These are phyloP conservation scores for Tolypocladium album DNA, from an alignment of 2,329 filamentous ascomycete species.

Conservation along the genomic window DNA sequence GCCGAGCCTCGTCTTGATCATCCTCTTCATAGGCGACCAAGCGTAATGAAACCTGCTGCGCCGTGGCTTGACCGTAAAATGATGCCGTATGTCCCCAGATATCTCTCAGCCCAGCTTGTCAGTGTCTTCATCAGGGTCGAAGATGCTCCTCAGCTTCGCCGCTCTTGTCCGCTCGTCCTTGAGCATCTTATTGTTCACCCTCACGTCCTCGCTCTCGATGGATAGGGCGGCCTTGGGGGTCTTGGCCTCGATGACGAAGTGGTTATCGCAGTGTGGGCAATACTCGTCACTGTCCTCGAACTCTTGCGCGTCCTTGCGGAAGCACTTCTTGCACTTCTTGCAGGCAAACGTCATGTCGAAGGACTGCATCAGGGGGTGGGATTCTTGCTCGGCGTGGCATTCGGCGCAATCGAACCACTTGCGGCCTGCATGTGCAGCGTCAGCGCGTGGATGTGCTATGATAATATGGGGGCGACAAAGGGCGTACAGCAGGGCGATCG, in stretches of 20 bases:
- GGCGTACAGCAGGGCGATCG: constrained; percentile 85
- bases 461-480: not conserved
- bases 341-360: constrained; percentile 92
- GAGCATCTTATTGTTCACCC: constrained; percentile 81
- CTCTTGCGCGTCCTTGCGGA: constrained; percentile 84
- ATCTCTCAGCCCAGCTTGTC: constrained; percentile 59
- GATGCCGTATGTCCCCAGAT: not conserved
- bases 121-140: constrained; percentile 64
- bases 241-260: constrained; percentile 85
- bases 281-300: constrained; percentile 98
- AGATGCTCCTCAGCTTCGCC: constrained; percentile 53
- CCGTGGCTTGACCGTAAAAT: constrained; percentile 10
- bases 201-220: constrained; percentile 82
- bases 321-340: constrained; percentile 98
- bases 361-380: constrained; percentile 63
- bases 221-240: constrained; percentile 74
- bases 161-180: constrained; percentile 72
- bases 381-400: constrained; percentile 76
- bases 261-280: constrained; percentile 98
- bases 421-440: constrained; percentile 42
- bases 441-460: not conserved
- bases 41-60: constrained; percentile 16
- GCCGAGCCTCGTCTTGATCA: constrained; percentile 13
- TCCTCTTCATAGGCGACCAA: constrained; percentile 10
- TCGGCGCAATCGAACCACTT: constrained; percentile 99